Evolutionary conservation across 257 asterid species (phyloP).

Genomic region (Jasminum sambac): DNA sequence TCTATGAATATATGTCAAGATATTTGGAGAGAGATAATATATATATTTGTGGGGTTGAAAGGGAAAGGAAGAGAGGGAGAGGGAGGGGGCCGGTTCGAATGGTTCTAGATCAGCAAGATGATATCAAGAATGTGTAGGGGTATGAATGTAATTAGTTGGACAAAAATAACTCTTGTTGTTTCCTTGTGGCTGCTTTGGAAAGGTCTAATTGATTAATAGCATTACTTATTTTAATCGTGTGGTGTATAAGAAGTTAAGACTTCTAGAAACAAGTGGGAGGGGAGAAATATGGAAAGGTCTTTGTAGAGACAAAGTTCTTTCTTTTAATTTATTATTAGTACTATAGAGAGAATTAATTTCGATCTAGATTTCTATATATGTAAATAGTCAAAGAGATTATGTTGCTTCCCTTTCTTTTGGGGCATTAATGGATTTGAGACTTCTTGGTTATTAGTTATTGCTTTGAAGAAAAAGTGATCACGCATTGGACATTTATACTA

Average conservation of each 20-base stretch:
- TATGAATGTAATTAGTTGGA: neutral
- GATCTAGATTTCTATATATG: neutral
- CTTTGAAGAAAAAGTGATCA: no score
- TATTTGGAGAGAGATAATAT: neutral
- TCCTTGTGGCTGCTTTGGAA: neutral
- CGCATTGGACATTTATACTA: no score
- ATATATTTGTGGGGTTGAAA: neutral
- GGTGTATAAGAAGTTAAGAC: neutral
- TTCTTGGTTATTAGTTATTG: neutral
- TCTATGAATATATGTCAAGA: neutral
- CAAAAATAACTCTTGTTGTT: neutral
- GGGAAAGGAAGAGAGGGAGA: slow-evolving; percentile 1
- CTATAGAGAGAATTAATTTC: neutral
- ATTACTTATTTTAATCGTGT: neutral
- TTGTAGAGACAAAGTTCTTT: neutral
- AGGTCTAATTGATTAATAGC: neutral
- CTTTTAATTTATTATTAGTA: neutral
- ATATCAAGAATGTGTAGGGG: neutral
- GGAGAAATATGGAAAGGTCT: neutral
- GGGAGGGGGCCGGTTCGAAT: neutral
- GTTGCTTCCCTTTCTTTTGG: neutral
- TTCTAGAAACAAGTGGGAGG: slow-evolving; percentile 3
- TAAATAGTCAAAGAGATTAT: neutral
- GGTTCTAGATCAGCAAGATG: neutral
- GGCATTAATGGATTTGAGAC: neutral